These are phyloP conservation scores for Suillus tomentosus DNA, from an alignment of 768 basidiomycete genomes.

Conservation along the genomic window DNA sequence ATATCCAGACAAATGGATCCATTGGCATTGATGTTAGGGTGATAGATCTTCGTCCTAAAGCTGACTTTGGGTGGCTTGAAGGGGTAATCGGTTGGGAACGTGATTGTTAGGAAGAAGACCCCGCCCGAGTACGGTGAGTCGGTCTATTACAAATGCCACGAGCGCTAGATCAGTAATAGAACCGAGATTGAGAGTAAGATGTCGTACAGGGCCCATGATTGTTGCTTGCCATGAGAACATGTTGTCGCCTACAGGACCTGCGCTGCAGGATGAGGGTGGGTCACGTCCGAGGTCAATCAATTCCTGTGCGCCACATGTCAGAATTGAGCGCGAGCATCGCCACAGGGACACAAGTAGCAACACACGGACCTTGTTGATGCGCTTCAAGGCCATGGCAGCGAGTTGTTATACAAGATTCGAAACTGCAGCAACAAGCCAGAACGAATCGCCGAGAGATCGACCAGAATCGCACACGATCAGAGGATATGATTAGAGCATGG, in stretches of 20 bases:
- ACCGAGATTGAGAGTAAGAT: slow-evolving; percentile 6
- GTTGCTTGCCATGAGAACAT: slow-evolving; percentile 99
- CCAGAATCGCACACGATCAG: slow-evolving; percentile 42
- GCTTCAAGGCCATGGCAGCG: slow-evolving; percentile 87
- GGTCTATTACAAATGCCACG: slow-evolving; percentile 52
- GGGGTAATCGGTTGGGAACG: slow-evolving; percentile 96
- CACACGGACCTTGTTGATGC: slow-evolving; percentile 92
- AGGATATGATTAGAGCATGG: slow-evolving; percentile 15
- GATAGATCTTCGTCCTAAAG: slow-evolving; percentile 99
- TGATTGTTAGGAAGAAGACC: slow-evolving; percentile 97
- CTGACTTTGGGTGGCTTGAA: slow-evolving; percentile 99
- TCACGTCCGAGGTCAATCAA: slow-evolving; percentile 98
- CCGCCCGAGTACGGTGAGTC: slow-evolving; percentile 99
- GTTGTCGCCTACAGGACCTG: slow-evolving; percentile 96
- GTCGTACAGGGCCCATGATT: slow-evolving; percentile 96
- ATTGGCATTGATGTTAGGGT: slow-evolving; percentile 99
- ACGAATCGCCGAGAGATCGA: slow-evolving; percentile 32
- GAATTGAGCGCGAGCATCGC: slow-evolving; percentile 19
- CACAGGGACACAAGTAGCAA: slow-evolving; percentile 13
- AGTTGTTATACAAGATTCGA: slow-evolving; percentile 15
- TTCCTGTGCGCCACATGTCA: slow-evolving; percentile 60
- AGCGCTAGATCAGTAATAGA: slow-evolving; percentile 20
- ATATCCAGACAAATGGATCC: slow-evolving; percentile 99
- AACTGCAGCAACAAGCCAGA: slow-evolving; percentile 18
- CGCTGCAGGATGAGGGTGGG: slow-evolving; percentile 99